Conservation (phyloP, 768 basidiomycete species). For the Mycena indigotica region DNA sequence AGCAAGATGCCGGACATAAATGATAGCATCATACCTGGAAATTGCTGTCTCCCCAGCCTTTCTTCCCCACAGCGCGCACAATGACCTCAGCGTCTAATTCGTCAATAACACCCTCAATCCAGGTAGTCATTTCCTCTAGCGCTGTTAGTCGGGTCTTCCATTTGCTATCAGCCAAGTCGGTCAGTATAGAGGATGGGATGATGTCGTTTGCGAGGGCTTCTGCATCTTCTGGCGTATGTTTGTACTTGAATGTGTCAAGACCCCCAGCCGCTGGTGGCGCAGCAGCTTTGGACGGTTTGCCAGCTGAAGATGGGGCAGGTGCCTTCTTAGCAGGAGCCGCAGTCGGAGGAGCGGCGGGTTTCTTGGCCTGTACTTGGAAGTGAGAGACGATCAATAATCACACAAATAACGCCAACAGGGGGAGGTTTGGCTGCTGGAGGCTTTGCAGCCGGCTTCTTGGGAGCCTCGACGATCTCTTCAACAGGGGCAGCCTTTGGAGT, state of each 20-base stretch:
- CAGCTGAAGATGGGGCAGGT: conserved; percentile 37
- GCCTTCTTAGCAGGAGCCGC: conserved; percentile 48
- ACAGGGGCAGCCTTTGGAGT: conserved; percentile 25
- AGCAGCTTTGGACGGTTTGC: conserved; percentile 49
- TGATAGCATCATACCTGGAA: conserved; percentile 71
- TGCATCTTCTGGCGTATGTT: conserved; percentile 89
- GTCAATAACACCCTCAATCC: conserved; percentile 72
- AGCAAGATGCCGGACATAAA: not conserved
- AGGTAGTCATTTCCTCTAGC: conserved; percentile 80
- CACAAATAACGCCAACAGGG: conserved; percentile 29
- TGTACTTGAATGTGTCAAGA: conserved; percentile 88
- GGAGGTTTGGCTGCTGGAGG: conserved; percentile 42
- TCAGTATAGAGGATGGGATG: conserved; percentile 70
- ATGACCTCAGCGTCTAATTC: conserved; percentile 85
- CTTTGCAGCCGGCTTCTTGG: conserved; percentile 47
- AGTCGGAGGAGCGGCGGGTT: conserved; percentile 41
- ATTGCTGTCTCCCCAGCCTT: conserved; percentile 98
- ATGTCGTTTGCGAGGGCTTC: conserved; percentile 73
- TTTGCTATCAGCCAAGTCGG: conserved; percentile 80
- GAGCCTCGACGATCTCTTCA: conserved; percentile 33
- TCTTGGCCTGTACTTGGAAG: conserved; percentile 50
- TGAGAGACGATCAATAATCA: conserved; percentile 4
- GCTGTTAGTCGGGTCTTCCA: conserved; percentile 93
- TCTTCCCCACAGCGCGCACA: conserved; percentile 84
- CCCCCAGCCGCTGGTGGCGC: conserved; percentile 51